Percentiles rank a stretch among this genome's conserved stretches.
Evolutionary conservation across 1,284 basidiomycete genomes (phyloP).

Genomic region (Xerocomus amazonicus): DNA sequence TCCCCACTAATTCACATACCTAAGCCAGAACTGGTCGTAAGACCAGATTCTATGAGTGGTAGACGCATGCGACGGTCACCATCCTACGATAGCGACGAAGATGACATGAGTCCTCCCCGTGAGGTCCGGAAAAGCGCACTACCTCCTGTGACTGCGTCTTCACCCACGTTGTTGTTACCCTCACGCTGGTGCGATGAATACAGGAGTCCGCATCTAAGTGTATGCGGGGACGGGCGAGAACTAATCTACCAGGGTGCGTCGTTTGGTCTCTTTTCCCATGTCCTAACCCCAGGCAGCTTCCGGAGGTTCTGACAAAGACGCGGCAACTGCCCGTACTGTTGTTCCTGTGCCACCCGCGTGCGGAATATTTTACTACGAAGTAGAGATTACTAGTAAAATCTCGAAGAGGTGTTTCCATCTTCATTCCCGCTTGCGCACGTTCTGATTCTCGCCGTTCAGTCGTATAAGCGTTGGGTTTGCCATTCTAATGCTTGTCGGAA

Average conservation of each 20-base stretch:
- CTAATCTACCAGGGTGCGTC: slow-evolving; percentile 58
- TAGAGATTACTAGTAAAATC: slow-evolving; percentile 70
- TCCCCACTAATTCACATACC: slow-evolving; percentile 40
- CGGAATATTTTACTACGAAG: slow-evolving; percentile 91
- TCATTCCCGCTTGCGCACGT: slow-evolving; percentile 8
- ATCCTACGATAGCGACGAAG: slow-evolving; percentile 58
- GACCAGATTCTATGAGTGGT: slow-evolving; percentile 14
- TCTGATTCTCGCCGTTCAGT: slow-evolving; percentile 37
- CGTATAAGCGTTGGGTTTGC: slow-evolving; percentile 78
- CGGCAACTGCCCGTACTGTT: slow-evolving; percentile 74
- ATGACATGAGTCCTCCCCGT: slow-evolving; percentile 50
- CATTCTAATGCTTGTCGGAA: slow-evolving; percentile 6
- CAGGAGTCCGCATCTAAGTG: slow-evolving; percentile 53
- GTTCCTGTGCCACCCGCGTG: slow-evolving; percentile 75
- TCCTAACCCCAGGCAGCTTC: slow-evolving; percentile 41
- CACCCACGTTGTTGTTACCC: slow-evolving; percentile 58
- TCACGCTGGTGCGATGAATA: slow-evolving; percentile 75
- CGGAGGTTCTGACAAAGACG: slow-evolving; percentile 69
- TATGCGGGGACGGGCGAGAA: slow-evolving; percentile 69
- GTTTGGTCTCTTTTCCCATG: background rate
- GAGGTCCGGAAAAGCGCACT: slow-evolving; percentile 31
- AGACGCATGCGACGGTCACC: slow-evolving; percentile 31
- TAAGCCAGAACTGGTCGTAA: slow-evolving; percentile 34
- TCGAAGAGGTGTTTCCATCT: slow-evolving; percentile 59
- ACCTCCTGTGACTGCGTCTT: slow-evolving; percentile 28